Conservation (phyloP, 2,329 filamentous ascomycete species). For the Fusarium tuaranense region DNA sequence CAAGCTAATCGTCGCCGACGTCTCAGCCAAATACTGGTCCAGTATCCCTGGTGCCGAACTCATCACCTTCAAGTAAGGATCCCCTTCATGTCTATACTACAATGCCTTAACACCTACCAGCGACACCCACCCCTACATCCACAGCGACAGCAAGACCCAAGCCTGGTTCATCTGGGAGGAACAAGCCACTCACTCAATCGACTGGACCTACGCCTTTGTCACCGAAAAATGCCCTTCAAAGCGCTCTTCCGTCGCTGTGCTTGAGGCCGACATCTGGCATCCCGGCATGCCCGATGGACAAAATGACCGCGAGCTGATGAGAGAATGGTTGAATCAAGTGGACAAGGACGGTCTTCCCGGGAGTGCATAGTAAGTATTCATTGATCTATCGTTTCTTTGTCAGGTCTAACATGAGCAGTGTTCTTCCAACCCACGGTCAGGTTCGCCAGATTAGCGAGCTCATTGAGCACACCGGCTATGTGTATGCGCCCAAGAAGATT, state of each 20-base stretch:
- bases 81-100: fast-evolving
- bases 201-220: constrained; percentile 27
- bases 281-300: constrained; percentile 3
- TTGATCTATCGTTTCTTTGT: not conserved
- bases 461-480: constrained; percentile 11
- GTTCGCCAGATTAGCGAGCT: constrained; percentile 12
- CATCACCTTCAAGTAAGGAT: constrained; percentile 26
- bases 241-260: constrained; percentile 3
- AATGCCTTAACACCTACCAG: not conserved
- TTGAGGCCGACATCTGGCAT: constrained; percentile 18
- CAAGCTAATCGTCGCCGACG: constrained; percentile 18
- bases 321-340: constrained; percentile 13
- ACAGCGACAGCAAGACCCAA: constrained; percentile 4
- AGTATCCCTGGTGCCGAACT: constrained; percentile 1
- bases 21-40: constrained; percentile 22
- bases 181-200: constrained; percentile 11
- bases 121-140: constrained; percentile 19
- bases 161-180: constrained; percentile 29
- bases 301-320: constrained; percentile 9
- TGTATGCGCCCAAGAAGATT: not conserved
- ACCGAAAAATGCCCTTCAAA: constrained; percentile 12
- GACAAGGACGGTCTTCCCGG: constrained; percentile 5
- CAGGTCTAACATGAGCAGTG: not conserved
- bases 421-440: constrained; percentile 15
- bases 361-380: not conserved